Base-by-base conservation (phyloP, 2,329 filamentous ascomycete species). In the Podosphaera fusca region DNA sequence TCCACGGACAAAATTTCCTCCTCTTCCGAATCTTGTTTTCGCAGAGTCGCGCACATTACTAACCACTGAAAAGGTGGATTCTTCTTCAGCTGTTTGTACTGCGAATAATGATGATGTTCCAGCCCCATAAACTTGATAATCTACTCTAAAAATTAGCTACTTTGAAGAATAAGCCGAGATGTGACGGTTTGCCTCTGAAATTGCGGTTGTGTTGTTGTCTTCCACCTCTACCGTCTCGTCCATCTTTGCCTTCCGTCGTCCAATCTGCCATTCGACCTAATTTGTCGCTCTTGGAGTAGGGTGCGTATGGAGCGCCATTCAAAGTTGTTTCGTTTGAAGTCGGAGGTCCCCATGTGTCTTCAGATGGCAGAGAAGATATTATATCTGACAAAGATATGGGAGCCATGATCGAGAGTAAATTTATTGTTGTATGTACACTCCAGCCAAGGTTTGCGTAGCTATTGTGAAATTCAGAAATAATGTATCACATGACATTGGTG, bases 221-320 rank as follows among this genome's bases (percentile, higher is more conserved):
- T 60, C 87, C 86, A 63, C 85, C 84, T 60, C 81, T 76, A 55
- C 76, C 74, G 64, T 82, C 79, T 67, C 88, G 76, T 60, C 77
- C 74, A 64, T 92, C 87, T 73, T 95, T 95, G 70, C 85, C 82
- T 69, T 95, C 92, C 53, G 81, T 69, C 21, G 89, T 94, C 92
- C 92, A 98, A 76, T 98, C 92, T 60, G 92, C 92, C 89, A 98
- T 96, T 70, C 92, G 89, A 68, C 92, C 92, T 59, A 98, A 77
- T 78, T 95, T 96, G 76, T 98, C 92, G 69, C 87, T 88, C 74
- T 98, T 98, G 64, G 89, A 95, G 76, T 92, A 98, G 60, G 92
- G 92, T 65, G 92, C 92, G 71, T 95, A 98, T 45, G 92, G 92
- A 55, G 96, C 87, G 69, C 92, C 92, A 69, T 94, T 83, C 66